These are phyloP conservation scores for Scutellaria minor DNA, from an alignment of 257 asterid species.

Conservation along the genomic window DNA sequence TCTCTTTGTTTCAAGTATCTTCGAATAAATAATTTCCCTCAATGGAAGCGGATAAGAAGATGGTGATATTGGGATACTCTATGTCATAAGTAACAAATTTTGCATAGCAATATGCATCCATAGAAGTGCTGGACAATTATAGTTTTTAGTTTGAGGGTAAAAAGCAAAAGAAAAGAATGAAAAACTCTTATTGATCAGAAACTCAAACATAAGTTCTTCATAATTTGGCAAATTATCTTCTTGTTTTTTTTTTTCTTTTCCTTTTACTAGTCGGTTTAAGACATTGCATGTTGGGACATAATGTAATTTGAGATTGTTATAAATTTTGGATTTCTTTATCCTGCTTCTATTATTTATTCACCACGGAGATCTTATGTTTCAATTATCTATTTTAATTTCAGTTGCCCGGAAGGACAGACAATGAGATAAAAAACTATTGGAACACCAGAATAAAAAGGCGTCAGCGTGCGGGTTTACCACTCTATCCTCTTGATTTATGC, in stretches of 20 bases:
- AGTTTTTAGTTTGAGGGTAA: not conserved
- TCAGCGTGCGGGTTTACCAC: conserved; percentile 72
- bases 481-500: conserved; percentile 63
- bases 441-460: conserved; percentile 70
- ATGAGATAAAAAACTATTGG: conserved; percentile 77
- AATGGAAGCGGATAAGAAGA: not conserved
- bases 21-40: not conserved
- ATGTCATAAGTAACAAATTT: conserved; percentile 3
- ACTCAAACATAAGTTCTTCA: conserved; percentile 18
- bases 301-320: conserved; percentile 11
- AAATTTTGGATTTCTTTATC: not conserved
- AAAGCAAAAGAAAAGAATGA: not conserved
- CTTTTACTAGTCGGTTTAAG: conserved; percentile 10
- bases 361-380: not conserved
- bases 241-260: not conserved
- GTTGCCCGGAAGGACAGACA: conserved; percentile 77
- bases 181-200: conserved; percentile 3
- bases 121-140: conserved; percentile 17
- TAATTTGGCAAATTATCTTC: conserved; percentile 25
- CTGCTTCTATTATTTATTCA: conserved; percentile 15
- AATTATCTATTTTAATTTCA: conserved; percentile 28
- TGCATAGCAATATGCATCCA: conserved; percentile 2
- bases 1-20: conserved; percentile 1
- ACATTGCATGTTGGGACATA: conserved; percentile 24
- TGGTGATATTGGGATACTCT: conserved; percentile 9